Base-by-base conservation (phyloP, 78 protist species). In the Mastigamoeba balamuthi region DNA sequence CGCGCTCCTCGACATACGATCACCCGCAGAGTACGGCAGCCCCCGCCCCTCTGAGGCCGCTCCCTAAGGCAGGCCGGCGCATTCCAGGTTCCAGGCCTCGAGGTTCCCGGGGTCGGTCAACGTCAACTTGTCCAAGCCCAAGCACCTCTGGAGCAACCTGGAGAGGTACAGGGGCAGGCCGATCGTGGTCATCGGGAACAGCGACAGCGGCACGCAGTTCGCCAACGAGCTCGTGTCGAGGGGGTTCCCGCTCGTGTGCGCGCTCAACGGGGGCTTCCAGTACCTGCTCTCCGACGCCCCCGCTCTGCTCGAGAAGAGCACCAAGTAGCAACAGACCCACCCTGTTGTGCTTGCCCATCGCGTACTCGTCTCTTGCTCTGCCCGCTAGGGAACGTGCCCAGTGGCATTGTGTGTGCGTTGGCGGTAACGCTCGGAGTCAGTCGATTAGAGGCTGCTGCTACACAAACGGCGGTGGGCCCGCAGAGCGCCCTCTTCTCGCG, bases 261-360 rank as follows among this genome's bases (percentile, higher is more conserved):
- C 74, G n/a, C 52, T 80, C 9, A 80, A 80, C 68, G 85, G 85
- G 38, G 85, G 85, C n/a, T n/a, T n/a, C n/a, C n/a, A n/a, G n/a
- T n/a, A n/a, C n/a, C n/a, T n/a, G n/a, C n/a, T n/a, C n/a, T n/a
- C n/a, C n/a, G n/a, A n/a, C n/a, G n/a, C n/a, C n/a, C n/a, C n/a
- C n/a, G n/a, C n/a, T n/a, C n/a, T n/a, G n/a, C n/a, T n/a, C n/a
- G n/a, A n/a, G n/a, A n/a, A n/a, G n/a, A n/a, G n/a, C n/a, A n/a
- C n/a, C n/a, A n/a, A n/a, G n/a, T n/a, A n/a, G n/a, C n/a, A n/a
- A n/a, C n/a, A n/a, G n/a, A n/a, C n/a, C n/a, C n/a, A n/a, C n/a
- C n/a, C n/a, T n/a, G n/a, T n/a, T n/a, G n/a, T n/a, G n/a, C n/a
- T n/a, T n/a, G n/a, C n/a, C n/a, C n/a, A n/a, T n/a, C n/a, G n/a